Conservation (phyloP, 2,329 filamentous ascomycete species). For the Fusarium palustre region DNA sequence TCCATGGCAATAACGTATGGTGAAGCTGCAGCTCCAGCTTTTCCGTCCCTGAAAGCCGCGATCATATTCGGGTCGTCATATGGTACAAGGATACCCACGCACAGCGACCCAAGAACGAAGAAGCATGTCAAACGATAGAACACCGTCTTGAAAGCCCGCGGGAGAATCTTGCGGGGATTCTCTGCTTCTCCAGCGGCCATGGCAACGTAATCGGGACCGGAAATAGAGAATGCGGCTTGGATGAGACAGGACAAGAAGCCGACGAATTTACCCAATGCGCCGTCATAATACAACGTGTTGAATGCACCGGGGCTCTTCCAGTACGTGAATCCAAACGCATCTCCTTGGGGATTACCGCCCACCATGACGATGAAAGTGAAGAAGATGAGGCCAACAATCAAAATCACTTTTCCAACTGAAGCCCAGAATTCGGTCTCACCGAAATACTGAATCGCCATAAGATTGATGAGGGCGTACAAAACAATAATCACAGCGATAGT, state of each 20-base stretch:
- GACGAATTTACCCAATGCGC: slow-evolving; percentile 70
- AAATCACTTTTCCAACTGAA: slow-evolving; percentile 76
- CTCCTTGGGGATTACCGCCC: slow-evolving; percentile 79
- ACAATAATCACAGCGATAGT: slow-evolving; percentile 68
- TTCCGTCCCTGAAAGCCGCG: slow-evolving; percentile 67
- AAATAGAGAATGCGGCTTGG: slow-evolving; percentile 74
- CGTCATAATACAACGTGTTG: slow-evolving; percentile 71
- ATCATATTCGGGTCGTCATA: slow-evolving; percentile 73
- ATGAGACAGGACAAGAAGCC: slow-evolving; percentile 83
- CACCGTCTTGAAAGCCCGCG: slow-evolving; percentile 80
- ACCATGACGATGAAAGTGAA: slow-evolving; percentile 88
- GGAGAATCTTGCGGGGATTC: slow-evolving; percentile 76
- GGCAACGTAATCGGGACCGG: slow-evolving; percentile 75
- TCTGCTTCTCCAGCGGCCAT: slow-evolving; percentile 78
- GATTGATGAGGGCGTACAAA: slow-evolving; percentile 69
- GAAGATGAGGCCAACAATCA: slow-evolving; percentile 76
- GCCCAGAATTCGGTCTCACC: slow-evolving; percentile 83
- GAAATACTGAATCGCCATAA: slow-evolving; percentile 79
- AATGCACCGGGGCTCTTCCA: slow-evolving; percentile 78
- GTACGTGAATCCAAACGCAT: slow-evolving; percentile 77
- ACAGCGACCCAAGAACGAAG: slow-evolving; percentile 79
- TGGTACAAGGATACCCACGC: slow-evolving; percentile 77
- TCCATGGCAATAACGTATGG: slow-evolving; percentile 77
- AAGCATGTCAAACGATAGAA: slow-evolving; percentile 82
- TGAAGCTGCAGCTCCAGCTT: slow-evolving; percentile 76